Evolutionary conservation across 2,329 filamentous ascomycete genomes (phyloP).

Genomic region (Trichoderma breve): DNA sequence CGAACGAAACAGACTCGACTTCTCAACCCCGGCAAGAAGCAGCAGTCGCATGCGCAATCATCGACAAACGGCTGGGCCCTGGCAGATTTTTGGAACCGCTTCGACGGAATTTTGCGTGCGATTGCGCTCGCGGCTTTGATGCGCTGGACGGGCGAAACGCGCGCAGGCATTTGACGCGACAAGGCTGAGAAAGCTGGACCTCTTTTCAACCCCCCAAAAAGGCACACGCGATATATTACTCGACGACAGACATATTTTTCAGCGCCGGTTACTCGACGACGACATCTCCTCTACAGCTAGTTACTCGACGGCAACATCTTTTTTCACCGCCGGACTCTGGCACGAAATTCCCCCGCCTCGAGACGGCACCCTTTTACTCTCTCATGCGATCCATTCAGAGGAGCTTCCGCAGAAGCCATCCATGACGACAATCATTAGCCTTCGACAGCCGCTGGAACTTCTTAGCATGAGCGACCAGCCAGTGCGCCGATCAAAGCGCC

Average conservation of each 20-base stretch:
- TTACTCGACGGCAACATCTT: conserved; percentile 6
- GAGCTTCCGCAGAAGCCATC: conserved; percentile 44
- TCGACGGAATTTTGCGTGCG: neutral
- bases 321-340: neutral
- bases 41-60: conserved; percentile 12
- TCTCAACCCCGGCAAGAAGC: neutral
- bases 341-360: conserved; percentile 20
- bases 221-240: conserved; percentile 19
- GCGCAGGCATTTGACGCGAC: conserved; percentile 18
- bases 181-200: neutral
- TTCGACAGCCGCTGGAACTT: conserved; percentile 62
- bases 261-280: neutral
- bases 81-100: neutral
- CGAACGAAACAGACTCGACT: neutral
- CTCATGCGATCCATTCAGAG: conserved; percentile 27
- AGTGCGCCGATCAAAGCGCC: conserved; percentile 60
- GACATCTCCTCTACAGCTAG: neutral
- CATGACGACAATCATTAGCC: conserved; percentile 69
- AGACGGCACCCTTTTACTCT: conserved; percentile 13
- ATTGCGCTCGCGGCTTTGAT: neutral
- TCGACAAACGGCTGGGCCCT: neutral
- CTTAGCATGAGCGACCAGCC: conserved; percentile 68
- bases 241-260: neutral
- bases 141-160: conserved; percentile 12
- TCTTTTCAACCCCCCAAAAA: neutral